phyloP scores from a whole-genome alignment of 345 rosid species.

The Arabidopsis suecica region DNA sequence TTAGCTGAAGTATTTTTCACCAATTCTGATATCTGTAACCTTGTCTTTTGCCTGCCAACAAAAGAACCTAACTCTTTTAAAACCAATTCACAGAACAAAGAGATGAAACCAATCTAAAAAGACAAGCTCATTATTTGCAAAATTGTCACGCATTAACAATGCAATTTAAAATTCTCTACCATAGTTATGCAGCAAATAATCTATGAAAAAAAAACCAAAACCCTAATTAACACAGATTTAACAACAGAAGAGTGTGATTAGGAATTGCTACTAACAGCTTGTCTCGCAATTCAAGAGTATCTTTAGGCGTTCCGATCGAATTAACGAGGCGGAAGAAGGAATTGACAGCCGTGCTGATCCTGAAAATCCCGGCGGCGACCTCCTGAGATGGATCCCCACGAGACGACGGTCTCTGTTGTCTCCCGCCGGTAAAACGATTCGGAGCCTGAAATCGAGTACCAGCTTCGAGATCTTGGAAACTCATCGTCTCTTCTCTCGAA shows the following conservation, averaged over 20 bases:
- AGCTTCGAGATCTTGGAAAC: constrained; percentile 71
- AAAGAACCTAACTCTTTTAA: background rate
- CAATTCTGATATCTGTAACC: constrained; percentile 63
- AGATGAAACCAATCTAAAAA: background rate
- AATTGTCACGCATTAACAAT: too few species aligned
- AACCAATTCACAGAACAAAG: background rate
- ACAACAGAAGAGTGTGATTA: background rate
- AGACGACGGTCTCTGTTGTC: constrained; percentile 32
- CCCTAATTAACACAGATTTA: constrained; percentile 19
- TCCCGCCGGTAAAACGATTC: constrained; percentile 35
- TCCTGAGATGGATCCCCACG: constrained; percentile 62
- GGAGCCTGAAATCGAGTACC: constrained; percentile 38
- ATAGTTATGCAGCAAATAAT: too few species aligned
- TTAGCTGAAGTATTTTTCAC: constrained; percentile 72
- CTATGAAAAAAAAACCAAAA: background rate
- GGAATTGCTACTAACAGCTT: constrained; percentile 54
- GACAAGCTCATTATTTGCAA: too few species aligned
- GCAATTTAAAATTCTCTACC: too few species aligned
- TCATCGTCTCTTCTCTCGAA: constrained; percentile 49
- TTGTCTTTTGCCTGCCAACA: constrained; percentile 63
- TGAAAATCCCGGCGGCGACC: constrained; percentile 75
- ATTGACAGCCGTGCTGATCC: constrained; percentile 69
- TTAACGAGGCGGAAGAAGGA: constrained; percentile 73
- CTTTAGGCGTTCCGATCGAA: constrained; percentile 77
- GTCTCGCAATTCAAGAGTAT: constrained; percentile 68